Conservation (phyloP, 345 rosid genomes). For the Citrus cavaleriei region DNA sequence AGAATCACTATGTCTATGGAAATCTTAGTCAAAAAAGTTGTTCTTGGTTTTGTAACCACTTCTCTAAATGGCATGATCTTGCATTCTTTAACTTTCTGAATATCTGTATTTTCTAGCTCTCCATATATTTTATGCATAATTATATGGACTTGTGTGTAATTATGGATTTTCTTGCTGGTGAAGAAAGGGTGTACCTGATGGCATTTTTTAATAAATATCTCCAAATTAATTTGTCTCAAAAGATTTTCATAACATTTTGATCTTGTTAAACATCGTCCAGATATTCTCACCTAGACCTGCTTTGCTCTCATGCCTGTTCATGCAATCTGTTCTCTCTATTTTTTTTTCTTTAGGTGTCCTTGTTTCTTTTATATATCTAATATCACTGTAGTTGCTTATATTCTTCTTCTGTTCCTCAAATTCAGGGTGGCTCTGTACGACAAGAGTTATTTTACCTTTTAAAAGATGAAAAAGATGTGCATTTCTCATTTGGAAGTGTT, state of each 20-base stretch:
- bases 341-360: not conserved
- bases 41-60: not conserved
- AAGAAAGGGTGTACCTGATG: not conserved
- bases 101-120: not conserved
- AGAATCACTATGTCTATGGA: not conserved
- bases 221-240: not conserved
- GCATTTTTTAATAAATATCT: not conserved
- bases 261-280: not conserved
- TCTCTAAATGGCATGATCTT: not conserved
- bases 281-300: not conserved
- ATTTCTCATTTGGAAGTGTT: constrained; percentile 81
- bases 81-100: not conserved
- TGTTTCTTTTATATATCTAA: not conserved
- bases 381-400: not conserved
- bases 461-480: constrained; percentile 79
- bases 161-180: not conserved
- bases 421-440: constrained; percentile 81
- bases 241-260: not conserved
- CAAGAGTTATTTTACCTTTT: constrained; percentile 76
- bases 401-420: not conserved
- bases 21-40: not conserved
- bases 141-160: not conserved
- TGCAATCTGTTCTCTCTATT: not conserved
- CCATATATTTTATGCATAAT: not conserved
- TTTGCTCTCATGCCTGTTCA: not conserved